A percentile compares a stretch with the other conserved stretches of the same genome.
Conservation (phyloP, 371 early-diverging fungal species). For the Haplosporangium sp. region DNA sequence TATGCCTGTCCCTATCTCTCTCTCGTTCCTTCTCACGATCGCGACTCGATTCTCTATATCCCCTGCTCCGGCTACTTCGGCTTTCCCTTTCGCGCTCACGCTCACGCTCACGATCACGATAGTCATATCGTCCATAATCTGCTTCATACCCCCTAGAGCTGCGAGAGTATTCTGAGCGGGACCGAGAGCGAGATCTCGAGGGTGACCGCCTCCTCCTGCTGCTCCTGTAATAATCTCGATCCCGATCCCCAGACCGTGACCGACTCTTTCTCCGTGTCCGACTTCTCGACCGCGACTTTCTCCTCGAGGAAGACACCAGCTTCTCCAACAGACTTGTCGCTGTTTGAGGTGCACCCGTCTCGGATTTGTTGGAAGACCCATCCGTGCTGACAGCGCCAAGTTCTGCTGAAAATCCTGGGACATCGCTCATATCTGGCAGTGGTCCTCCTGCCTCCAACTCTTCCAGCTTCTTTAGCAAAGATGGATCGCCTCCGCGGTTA, state of each 20-base stretch:
- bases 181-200: conserved; percentile 25
- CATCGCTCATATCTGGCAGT: conserved; percentile 30
- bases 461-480: conserved; percentile 44
- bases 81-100: conserved; percentile 27
- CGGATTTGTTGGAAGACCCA: conserved; percentile 15
- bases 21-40: conserved; percentile 23
- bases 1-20: conserved; percentile 13
- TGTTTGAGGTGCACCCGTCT: conserved; percentile 8
- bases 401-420: conserved; percentile 26
- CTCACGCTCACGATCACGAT: neutral
- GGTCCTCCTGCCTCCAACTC: conserved; percentile 44
- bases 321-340: conserved; percentile 32
- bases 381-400: conserved; percentile 12
- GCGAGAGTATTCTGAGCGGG: conserved; percentile 39
- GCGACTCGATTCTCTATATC: conserved; percentile 34
- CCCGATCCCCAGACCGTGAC: conserved; percentile 29
- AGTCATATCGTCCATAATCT: conserved; percentile 34
- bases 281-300: conserved; percentile 33
- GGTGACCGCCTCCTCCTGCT: conserved; percentile 29
- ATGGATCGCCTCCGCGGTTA: conserved; percentile 48
- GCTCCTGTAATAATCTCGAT: conserved; percentile 35
- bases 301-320: conserved; percentile 33
- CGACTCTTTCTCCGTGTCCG: conserved; percentile 38
- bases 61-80: conserved; percentile 19
- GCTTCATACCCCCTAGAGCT: conserved; percentile 29